Evolutionary conservation across 116 monocot genomes (phyloP).

Genomic region (Trichopus zeylanicus): DNA sequence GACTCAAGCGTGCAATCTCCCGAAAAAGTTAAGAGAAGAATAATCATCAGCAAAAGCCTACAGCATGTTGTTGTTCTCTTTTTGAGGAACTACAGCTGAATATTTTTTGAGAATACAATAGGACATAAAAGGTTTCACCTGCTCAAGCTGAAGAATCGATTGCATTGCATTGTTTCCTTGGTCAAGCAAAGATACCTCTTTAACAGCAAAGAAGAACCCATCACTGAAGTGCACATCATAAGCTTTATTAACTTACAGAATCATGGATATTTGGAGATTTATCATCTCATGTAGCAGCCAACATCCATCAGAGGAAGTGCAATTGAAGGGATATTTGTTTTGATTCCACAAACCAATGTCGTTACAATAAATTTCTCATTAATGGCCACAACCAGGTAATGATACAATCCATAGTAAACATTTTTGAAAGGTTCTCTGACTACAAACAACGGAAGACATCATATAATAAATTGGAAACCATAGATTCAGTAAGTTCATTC

Average conservation of each 20-base stretch:
- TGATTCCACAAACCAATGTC: not conserved
- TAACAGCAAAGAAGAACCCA: slow-evolving; percentile 93
- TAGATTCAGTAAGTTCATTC: not conserved
- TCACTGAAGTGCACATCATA: slow-evolving; percentile 65
- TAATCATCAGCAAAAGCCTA: not conserved
- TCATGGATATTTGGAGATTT: not conserved
- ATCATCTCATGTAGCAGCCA: not conserved
- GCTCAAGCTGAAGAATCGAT: slow-evolving; percentile 87
- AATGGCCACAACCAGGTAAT: not conserved
- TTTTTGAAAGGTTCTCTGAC: not conserved
- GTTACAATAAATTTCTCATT: not conserved
- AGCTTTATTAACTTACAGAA: slow-evolving; percentile 9
- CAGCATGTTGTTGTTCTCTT: too few species aligned
- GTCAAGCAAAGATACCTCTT: slow-evolving; percentile 90
- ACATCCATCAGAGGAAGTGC: not conserved
- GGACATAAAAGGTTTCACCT: slow-evolving; percentile 26
- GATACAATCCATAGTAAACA: not conserved
- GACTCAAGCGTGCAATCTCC: slow-evolving; percentile 89
- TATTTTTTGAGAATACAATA: not conserved
- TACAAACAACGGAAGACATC: not conserved
- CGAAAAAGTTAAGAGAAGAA: slow-evolving; percentile 15
- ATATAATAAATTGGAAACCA: not conserved
- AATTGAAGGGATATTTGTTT: not conserved
- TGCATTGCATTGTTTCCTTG: slow-evolving; percentile 80
- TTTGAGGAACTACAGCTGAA: too few species aligned